A percentile compares a stretch with the other conserved stretches of the same genome.
Evolutionary conservation across 176 grass and related monocot species (phyloP).

Genomic region (Paspalum vaginatum): DNA sequence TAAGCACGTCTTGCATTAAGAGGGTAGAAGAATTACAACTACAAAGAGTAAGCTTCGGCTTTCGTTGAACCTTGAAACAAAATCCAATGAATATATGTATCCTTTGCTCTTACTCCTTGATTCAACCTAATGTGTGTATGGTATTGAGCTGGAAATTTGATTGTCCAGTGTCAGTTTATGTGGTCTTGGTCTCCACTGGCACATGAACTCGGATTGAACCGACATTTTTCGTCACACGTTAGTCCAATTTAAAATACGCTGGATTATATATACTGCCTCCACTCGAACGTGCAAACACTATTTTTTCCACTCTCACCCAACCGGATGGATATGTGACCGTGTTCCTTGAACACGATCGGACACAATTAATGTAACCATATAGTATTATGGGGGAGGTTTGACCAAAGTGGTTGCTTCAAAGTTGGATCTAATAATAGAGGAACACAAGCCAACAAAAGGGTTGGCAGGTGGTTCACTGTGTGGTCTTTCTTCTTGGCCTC

Average conservation of each 20-base stretch:
- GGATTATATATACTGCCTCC: slow-evolving; percentile 9
- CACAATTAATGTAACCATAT: slow-evolving; percentile 36
- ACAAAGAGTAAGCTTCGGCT: too few relatives aligned
- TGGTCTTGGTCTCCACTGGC: background rate
- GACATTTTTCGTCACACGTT: background rate
- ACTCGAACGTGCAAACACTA: background rate
- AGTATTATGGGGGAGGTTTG: slow-evolving; percentile 27
- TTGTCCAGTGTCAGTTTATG: background rate
- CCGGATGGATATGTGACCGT: background rate
- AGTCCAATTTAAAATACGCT: slow-evolving; percentile 7
- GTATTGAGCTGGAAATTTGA: background rate
- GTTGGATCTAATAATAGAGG: slow-evolving; percentile 41
- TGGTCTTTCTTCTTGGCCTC: slow-evolving; percentile 25
- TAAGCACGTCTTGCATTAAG: too few relatives aligned
- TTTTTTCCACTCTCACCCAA: background rate
- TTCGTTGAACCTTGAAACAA: too few relatives aligned
- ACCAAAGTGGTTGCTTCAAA: slow-evolving; percentile 41
- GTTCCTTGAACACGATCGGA: slow-evolving; percentile 31
- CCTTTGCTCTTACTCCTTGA: background rate
- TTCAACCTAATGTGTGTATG: background rate
- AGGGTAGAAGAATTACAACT: too few relatives aligned
- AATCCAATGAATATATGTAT: background rate
- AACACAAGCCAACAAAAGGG: slow-evolving; percentile 52
- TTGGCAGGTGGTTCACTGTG: slow-evolving; percentile 38
- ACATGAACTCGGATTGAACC: background rate